phyloP scores from a whole-genome alignment of 306 rosid species.

The Corylus avellana region DNA sequence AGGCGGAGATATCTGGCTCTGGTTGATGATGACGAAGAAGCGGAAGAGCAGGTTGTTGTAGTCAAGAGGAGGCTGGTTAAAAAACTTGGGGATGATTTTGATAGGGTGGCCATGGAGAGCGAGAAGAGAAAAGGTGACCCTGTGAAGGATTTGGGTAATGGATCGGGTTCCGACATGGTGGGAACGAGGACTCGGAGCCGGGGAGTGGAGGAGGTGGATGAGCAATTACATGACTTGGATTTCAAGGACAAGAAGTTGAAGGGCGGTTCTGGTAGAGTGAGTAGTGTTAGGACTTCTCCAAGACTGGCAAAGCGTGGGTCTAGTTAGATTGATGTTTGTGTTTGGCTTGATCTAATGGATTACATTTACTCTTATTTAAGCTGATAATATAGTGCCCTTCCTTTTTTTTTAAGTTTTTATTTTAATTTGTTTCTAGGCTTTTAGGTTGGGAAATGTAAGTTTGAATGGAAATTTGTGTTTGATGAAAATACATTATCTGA shows the following conservation, averaged over 20 bases:
- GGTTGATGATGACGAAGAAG: slow-evolving; percentile 37
- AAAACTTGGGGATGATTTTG: slow-evolving; percentile 82
- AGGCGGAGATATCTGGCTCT: slow-evolving; percentile 42
- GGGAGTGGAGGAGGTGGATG: slow-evolving; percentile 36
- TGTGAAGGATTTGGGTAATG: neutral
- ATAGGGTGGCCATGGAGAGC: slow-evolving; percentile 59
- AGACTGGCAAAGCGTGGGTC: slow-evolving; percentile 48
- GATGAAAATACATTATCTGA: neutral
- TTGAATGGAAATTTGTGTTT: neutral
- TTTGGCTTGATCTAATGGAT: slow-evolving; percentile 26
- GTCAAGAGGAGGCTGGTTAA: slow-evolving; percentile 62
- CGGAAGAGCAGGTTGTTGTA: slow-evolving; percentile 13
- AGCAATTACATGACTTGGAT: slow-evolving; percentile 24
- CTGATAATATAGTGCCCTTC: neutral
- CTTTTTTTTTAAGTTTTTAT: neutral
- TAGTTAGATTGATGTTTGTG: slow-evolving; percentile 23
- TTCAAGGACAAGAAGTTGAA: slow-evolving; percentile 32
- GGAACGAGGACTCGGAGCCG: slow-evolving; percentile 29
- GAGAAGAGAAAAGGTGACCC: slow-evolving; percentile 7
- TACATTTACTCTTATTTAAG: neutral
- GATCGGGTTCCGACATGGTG: slow-evolving; percentile 15
- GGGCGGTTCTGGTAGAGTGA: slow-evolving; percentile 23
- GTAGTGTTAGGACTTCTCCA: slow-evolving; percentile 50
- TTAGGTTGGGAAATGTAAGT: neutral
- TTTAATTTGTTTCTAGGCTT: neutral